A percentile compares a stretch with the other conserved stretches of the same genome.
phyloP scores from a whole-genome alignment of 2,329 filamentous ascomycete species.

The Myriosclerotinia scirpicola region DNA sequence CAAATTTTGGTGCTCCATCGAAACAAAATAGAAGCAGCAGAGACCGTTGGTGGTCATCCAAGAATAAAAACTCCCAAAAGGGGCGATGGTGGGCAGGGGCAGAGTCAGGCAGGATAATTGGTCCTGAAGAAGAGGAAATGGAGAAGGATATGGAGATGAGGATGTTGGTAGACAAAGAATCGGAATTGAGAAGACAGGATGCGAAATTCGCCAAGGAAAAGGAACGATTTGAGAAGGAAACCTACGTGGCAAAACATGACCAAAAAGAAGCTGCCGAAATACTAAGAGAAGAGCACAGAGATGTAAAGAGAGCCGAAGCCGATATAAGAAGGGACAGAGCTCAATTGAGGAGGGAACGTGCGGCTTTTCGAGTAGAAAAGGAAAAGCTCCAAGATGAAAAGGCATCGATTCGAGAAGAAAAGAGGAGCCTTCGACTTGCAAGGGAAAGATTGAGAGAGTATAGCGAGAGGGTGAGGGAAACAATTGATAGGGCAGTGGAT shows the following conservation, averaged over 20 bases:
- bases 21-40: neutral
- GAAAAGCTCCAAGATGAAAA: constrained; percentile 13
- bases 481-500: constrained; percentile 13
- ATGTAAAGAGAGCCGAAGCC: neutral
- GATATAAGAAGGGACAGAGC: neutral
- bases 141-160: constrained; percentile 8
- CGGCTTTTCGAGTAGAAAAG: neutral
- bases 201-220: neutral
- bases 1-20: neutral
- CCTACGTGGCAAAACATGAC: neutral
- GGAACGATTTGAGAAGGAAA: constrained; percentile 3
- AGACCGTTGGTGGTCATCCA: neutral
- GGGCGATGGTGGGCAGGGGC: constrained; percentile 9
- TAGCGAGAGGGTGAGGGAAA: constrained; percentile 8
- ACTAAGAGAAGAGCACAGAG: neutral
- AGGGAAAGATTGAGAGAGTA: constrained; percentile 5
- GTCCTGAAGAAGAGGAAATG: neutral
- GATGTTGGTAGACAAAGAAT: neutral
- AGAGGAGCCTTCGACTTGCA: constrained; percentile 2
- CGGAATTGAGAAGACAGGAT: neutral
- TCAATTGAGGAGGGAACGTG: neutral
- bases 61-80: neutral
- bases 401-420: constrained; percentile 9
- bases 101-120: neutral
- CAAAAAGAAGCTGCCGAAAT: neutral